Percentiles rank a stretch among this genome's conserved stretches.
phyloP scores from a whole-genome alignment of 176 grass and related monocot species.

The Puccinellia tenuiflora region DNA sequence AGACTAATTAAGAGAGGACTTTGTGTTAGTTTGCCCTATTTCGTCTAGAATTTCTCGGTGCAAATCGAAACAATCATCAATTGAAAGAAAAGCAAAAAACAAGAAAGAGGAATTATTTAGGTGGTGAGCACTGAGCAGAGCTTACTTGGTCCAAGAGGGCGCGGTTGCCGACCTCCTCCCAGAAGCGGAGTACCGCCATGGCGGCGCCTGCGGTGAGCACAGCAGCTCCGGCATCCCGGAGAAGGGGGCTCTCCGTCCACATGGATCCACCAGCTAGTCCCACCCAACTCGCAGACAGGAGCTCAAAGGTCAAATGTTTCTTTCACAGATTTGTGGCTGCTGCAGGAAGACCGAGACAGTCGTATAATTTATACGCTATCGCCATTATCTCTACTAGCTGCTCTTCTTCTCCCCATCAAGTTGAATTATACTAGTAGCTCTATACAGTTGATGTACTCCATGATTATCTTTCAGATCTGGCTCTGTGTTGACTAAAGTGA shows the following conservation, averaged over 20 bases:
- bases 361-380: neutral
- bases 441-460: neutral
- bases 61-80: neutral
- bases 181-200: conserved; percentile 55
- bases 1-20: neutral
- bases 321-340: neutral
- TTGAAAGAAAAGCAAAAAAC: neutral
- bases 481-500: neutral
- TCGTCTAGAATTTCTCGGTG: neutral
- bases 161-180: conserved; percentile 74
- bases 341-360: neutral
- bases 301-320: neutral
- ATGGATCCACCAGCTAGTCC: neutral
- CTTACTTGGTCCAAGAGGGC: conserved; percentile 65
- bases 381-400: neutral
- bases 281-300: neutral
- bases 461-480: neutral
- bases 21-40: neutral
- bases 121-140: neutral
- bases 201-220: conserved; percentile 37
- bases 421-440: neutral
- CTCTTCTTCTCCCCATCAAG: neutral
- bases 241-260: conserved; percentile 37
- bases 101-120: neutral
- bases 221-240: conserved; percentile 51